Conservation (phyloP, 73 alveolate genomes). For the Tetrahymena elliotti region DNA sequence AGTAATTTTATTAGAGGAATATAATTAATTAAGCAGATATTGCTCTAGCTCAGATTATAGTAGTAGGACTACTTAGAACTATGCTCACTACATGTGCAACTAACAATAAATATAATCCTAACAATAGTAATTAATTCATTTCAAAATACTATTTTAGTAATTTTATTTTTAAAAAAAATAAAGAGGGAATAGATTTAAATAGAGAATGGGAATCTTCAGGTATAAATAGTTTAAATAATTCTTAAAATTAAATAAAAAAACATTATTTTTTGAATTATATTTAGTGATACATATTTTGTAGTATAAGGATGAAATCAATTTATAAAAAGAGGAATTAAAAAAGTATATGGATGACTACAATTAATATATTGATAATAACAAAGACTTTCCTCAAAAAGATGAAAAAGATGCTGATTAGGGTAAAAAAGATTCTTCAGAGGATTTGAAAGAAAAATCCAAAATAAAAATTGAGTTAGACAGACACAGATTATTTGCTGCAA, state of each 20-base stretch:
- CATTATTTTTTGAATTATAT: no score
- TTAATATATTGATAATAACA: background rate
- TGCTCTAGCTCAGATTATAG: background rate
- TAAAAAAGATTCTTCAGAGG: background rate
- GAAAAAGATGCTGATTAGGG: background rate
- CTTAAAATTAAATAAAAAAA: no score
- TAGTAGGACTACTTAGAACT: background rate
- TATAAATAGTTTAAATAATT: background rate
- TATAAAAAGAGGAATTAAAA: background rate
- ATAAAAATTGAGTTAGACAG: constrained; percentile 49
- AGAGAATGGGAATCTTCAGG: background rate
- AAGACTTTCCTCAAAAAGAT: background rate
- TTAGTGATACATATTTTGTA: background rate
- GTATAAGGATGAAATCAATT: background rate
- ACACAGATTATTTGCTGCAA: constrained; percentile 53
- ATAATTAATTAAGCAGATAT: background rate
- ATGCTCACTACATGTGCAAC: background rate
- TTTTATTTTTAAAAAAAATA: background rate
- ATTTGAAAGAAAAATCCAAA: constrained; percentile 1
- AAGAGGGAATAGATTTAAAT: background rate
- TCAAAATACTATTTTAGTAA: background rate
- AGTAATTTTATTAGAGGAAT: background rate
- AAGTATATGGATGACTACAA: background rate
- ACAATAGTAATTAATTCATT: background rate
- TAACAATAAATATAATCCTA: background rate